Base-by-base conservation (phyloP, 768 basidiomycete species). In the Dendrothele bispora region DNA sequence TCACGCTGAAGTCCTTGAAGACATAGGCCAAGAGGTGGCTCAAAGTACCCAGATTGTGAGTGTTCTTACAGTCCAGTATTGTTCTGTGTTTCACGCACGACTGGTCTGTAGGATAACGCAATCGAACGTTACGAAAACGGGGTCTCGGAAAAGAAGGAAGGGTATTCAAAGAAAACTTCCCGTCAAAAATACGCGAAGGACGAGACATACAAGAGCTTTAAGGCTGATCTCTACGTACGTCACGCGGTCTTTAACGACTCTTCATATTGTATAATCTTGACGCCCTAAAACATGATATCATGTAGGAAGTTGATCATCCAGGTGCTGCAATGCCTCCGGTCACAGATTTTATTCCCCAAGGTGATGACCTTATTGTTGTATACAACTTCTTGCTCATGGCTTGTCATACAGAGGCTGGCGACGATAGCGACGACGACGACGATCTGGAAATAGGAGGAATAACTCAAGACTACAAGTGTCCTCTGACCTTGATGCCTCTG, bases 381-480 rank as follows among this genome's bases (percentile, higher is more conserved):
- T n/a, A n/a, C n/a, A n/a, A n/a, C n/a, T n/a, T n/a, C n/a, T n/a
- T n/a, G n/a, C n/a, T n/a, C n/a, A n/a, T n/a, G n/a, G n/a, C n/a
- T n/a, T 5, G 15, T n/a, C 24, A 30, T 15, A 30, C 42, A 42
- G 92, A 93, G 78, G 74, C 79, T 34, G 89, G 82, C 8, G 91
- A 92, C 52, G 83, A 78, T 25, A 89, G 86, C 45, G 89, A 89
- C 48, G 84, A 84, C 43, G 94, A 95, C 26, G 89, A 93, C 43
- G 95, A 97, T 11, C 66, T 98, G 26, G 87, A 93, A 65, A 72
- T 95, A 41, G 95, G 95, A 43, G 93, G 91, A 21, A 77, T 84
- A 24, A 87, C 84, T 5, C 88, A 90, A 59, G 84, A 83, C 57
- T 91, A 84, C 73, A 86, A 82, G 46, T 95, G 93, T 55, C 94